Conservation (phyloP, 2,329 filamentous ascomycete genomes). For the Hypocrella siamensis region DNA sequence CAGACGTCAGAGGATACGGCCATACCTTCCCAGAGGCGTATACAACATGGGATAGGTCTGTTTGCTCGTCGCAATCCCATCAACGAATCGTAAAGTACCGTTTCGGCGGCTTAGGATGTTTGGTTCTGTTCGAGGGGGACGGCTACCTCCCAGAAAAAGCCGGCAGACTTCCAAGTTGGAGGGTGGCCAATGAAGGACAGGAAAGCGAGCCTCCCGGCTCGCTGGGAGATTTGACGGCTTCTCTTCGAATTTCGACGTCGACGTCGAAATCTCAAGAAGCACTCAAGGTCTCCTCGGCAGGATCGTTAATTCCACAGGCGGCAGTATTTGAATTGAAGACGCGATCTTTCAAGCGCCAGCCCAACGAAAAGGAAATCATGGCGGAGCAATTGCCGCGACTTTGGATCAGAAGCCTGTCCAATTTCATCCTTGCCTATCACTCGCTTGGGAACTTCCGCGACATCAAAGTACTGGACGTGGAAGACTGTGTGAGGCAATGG, state of each 20-base stretch:
- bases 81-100: slow-evolving; percentile 25
- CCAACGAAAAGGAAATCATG: slow-evolving; percentile 13
- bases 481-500: slow-evolving; percentile 17
- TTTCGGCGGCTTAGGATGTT: slow-evolving; percentile 8
- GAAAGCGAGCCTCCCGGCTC: too few relatives aligned
- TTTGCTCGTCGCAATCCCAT: slow-evolving; percentile 40
- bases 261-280: too few relatives aligned
- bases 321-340: slow-evolving; percentile 29
- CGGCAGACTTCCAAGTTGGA: background rate
- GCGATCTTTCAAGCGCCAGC: slow-evolving; percentile 13
- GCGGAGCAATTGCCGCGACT: slow-evolving; percentile 23
- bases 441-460: slow-evolving; percentile 18
- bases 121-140: slow-evolving; percentile 14
- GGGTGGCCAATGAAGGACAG: background rate
- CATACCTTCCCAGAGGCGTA: slow-evolving; percentile 52
- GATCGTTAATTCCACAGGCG: slow-evolving; percentile 13
- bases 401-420: slow-evolving; percentile 23
- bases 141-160: slow-evolving; percentile 9
- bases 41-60: slow-evolving; percentile 43
- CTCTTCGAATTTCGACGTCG: too few relatives aligned
- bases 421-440: slow-evolving; percentile 26
- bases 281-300: slow-evolving; percentile 3
- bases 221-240: too few relatives aligned
- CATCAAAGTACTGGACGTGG: slow-evolving; percentile 16
- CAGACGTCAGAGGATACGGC: slow-evolving; percentile 41